phyloP scores from a whole-genome alignment of 2,329 filamentous ascomycete genomes.

The Fusarium sp. region DNA sequence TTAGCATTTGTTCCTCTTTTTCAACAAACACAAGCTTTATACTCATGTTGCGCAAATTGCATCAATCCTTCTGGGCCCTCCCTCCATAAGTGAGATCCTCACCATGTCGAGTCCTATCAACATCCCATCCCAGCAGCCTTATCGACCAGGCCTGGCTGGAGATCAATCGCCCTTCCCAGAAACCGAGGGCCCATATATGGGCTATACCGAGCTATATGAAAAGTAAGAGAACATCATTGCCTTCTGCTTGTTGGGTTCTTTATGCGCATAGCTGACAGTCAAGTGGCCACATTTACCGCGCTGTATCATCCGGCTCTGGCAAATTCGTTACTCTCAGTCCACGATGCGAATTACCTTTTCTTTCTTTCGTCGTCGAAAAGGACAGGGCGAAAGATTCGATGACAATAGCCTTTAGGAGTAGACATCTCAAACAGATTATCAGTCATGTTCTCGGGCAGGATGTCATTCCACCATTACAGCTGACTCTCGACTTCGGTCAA shows the following conservation, averaged over 20 bases:
- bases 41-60: neutral
- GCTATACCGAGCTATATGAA: constrained; percentile 45
- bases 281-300: constrained; percentile 46
- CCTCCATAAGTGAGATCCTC: neutral
- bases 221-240: constrained; percentile 37
- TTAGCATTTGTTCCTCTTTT: neutral
- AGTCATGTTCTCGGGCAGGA: constrained; percentile 54
- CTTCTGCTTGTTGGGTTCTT: neutral
- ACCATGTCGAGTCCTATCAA: constrained; percentile 46
- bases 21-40: neutral
- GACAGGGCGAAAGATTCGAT: constrained; percentile 40
- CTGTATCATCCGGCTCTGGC: constrained; percentile 48
- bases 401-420: constrained; percentile 50
- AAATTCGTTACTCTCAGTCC: constrained; percentile 45
- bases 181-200: constrained; percentile 44
- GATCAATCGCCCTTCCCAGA: constrained; percentile 33
- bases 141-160: constrained; percentile 11
- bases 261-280: constrained; percentile 12
- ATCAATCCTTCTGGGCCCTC: neutral
- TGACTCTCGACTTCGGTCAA: constrained; percentile 41
- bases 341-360: constrained; percentile 30
- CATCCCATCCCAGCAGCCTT: constrained; percentile 38
- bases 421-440: constrained; percentile 54
- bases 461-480: constrained; percentile 7
- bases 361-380: constrained; percentile 50